phyloP scores from a whole-genome alignment of 257 asterid species.

The Solanum chmielewskii region DNA sequence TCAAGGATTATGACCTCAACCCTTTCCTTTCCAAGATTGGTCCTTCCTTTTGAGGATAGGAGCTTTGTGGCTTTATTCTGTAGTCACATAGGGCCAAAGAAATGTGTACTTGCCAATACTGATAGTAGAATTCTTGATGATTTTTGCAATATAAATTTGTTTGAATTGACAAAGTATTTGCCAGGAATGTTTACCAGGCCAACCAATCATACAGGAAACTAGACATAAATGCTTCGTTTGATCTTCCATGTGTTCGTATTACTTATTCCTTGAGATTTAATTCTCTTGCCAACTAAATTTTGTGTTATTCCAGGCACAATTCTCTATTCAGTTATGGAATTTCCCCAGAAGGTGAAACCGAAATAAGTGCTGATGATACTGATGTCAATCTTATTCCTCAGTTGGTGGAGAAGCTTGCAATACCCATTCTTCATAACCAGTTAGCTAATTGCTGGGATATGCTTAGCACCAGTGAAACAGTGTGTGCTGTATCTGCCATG shows the following conservation, averaged over 20 bases:
- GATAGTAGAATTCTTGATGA: neutral
- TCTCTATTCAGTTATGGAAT: slow-evolving; percentile 69
- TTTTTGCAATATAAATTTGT: neutral
- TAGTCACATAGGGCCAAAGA: neutral
- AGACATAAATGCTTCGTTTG: neutral
- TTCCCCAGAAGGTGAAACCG: slow-evolving; percentile 40
- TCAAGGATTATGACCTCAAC: neutral
- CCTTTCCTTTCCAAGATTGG: neutral
- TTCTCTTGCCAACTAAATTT: neutral
- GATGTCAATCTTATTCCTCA: slow-evolving; percentile 82
- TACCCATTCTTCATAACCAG: slow-evolving; percentile 79
- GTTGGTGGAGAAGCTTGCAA: slow-evolving; percentile 76
- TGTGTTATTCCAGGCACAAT: slow-evolving; percentile 51
- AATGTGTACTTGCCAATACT: neutral
- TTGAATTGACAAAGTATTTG: neutral
- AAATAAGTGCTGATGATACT: slow-evolving; percentile 29
- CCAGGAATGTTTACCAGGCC: neutral
- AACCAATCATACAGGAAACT: neutral
- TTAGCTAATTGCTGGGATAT: slow-evolving; percentile 78
- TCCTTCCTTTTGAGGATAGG: neutral
- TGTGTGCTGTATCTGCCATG: slow-evolving; percentile 65
- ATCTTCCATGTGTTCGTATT: neutral
- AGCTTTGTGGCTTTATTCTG: neutral
- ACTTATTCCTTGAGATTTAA: neutral
- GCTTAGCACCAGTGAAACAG: slow-evolving; percentile 75